phyloP scores from a whole-genome alignment of 2,329 filamentous ascomycete species.

The Neofusicoccum cordaticola region DNA sequence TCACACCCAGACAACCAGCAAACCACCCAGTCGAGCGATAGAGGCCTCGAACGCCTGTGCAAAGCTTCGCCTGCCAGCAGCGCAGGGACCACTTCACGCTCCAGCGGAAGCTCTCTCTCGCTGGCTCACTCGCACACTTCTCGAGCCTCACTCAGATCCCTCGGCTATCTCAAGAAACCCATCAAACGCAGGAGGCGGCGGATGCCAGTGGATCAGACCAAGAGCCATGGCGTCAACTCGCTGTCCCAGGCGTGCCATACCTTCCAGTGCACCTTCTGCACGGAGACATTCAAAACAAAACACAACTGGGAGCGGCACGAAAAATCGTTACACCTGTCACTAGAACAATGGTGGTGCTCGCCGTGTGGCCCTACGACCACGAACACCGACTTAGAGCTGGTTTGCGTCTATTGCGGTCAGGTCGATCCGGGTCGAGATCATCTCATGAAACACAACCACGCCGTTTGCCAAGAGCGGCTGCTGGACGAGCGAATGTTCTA shows the following conservation, averaged over 20 bases:
- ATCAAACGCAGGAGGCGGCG: neutral
- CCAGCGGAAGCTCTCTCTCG: constrained; percentile 18
- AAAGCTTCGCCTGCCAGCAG: constrained; percentile 26
- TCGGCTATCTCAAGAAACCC: neutral
- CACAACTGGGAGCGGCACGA: constrained; percentile 32
- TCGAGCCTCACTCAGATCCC: constrained; percentile 20
- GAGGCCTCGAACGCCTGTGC: neutral
- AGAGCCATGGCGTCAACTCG: too few relatives aligned
- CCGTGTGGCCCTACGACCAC: constrained; percentile 21
- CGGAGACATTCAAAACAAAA: constrained; percentile 30
- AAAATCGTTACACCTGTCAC: constrained; percentile 28
- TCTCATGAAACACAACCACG: constrained; percentile 24
- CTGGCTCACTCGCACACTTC: constrained; percentile 17
- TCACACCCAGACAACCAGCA: neutral
- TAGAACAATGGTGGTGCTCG: constrained; percentile 29
- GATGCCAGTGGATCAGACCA: neutral
- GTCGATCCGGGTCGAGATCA: constrained; percentile 21
- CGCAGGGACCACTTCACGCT: constrained; percentile 23
- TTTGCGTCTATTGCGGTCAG: constrained; percentile 26
- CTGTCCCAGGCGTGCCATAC: constrained; percentile 13
- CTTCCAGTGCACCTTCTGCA: constrained; percentile 32
- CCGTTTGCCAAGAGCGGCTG: constrained; percentile 24
- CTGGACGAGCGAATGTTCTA: constrained; percentile 28
- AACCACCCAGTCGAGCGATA: neutral
- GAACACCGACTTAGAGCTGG: constrained; percentile 17